Evolutionary conservation across 2,329 filamentous ascomycete species (phyloP), one percentile per base, ranked within the genome.

Genomic region (Pseudogymnoascus sp.): DNA sequence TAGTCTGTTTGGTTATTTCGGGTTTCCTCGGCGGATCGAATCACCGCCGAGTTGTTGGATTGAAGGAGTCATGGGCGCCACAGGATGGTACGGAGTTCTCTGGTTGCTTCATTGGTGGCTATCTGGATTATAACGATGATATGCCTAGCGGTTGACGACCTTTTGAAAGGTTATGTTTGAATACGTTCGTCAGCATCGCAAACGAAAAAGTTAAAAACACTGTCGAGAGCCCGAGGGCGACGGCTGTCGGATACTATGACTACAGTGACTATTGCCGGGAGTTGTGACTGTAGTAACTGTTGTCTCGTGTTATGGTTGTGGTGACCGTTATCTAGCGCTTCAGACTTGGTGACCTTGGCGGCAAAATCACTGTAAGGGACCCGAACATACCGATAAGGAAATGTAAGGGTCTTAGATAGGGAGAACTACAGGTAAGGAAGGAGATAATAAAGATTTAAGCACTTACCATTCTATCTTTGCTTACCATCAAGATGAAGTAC

Each of bases 111-210:
- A 19, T 57, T 57, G 47, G 47, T 57, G 50, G 50, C 50, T 57
- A 57, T 57, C 50, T 57, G 50, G 50, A 19, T 57, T 57, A 33
- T 57, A 57, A 57, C 28, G 50, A 57, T 33, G 50, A 19, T 57
- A 35, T 8, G 28, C 50, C 50, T 21, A 8, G 50, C 28, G 28
- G n/a, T 57, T 33, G 47, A 31, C 10, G 28, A 15, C 50, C 50
- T 57, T 35, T 57, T 57, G 28, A 35, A 57, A 57, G 50, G 28
- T 57, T 33, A 33, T 57, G 17, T 57, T 57, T 35, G 50, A 57
- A 33, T 57, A 57, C 50, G 28, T 57, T 57, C 28, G 50, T 57
- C 50, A 57, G 50, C 33, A 57, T 57, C 50, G 50, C 50, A 57
- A 31, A 57, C 28, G 10, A 57, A 57, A 57, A 33, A 3, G 50